Evolutionary conservation across 1,139 yeast genomes (phyloP).

Genomic region (Yamadazyma songkhlaensis): DNA sequence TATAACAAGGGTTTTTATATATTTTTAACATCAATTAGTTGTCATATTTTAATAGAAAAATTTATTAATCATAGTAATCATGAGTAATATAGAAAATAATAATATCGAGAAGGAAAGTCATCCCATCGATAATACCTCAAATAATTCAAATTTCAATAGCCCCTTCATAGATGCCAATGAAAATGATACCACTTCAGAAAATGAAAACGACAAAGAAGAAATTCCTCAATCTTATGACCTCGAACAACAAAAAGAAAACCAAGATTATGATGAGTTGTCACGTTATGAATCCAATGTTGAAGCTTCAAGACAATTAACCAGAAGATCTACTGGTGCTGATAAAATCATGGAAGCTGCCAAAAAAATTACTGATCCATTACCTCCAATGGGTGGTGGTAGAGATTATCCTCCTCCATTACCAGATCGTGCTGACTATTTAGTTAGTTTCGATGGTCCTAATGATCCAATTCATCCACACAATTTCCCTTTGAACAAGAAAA

Average conservation of each 20-base stretch:
- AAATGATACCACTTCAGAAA: neutral
- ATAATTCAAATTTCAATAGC: neutral
- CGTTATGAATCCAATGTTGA: slow-evolving; percentile 26
- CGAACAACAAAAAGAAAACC: slow-evolving; percentile 3
- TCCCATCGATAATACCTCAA: neutral
- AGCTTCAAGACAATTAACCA: slow-evolving; percentile 24
- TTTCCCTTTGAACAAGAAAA: slow-evolving; percentile 35
- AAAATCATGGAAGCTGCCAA: slow-evolving; percentile 25
- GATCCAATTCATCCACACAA: slow-evolving; percentile 52
- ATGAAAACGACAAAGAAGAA: slow-evolving; percentile 1
- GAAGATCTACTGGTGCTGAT: slow-evolving; percentile 34
- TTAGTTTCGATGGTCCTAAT: slow-evolving; percentile 47
- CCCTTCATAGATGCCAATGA: neutral
- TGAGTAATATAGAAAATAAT: neutral
- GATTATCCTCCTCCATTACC: slow-evolving; percentile 37
- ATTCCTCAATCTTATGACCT: slow-evolving; percentile 4
- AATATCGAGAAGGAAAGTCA: neutral
- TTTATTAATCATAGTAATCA: neutral
- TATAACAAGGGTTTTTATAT: neutral
- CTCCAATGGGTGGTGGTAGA: slow-evolving; percentile 39
- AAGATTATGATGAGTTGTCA: slow-evolving; percentile 24
- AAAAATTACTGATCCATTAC: slow-evolving; percentile 28
- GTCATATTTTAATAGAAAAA: neutral
- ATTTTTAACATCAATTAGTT: neutral
- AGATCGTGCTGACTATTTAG: slow-evolving; percentile 32